These are phyloP conservation scores for Globisporangium acanthophoron DNA, from an alignment of 352 stramenopile species.

Conservation along the genomic window DNA sequence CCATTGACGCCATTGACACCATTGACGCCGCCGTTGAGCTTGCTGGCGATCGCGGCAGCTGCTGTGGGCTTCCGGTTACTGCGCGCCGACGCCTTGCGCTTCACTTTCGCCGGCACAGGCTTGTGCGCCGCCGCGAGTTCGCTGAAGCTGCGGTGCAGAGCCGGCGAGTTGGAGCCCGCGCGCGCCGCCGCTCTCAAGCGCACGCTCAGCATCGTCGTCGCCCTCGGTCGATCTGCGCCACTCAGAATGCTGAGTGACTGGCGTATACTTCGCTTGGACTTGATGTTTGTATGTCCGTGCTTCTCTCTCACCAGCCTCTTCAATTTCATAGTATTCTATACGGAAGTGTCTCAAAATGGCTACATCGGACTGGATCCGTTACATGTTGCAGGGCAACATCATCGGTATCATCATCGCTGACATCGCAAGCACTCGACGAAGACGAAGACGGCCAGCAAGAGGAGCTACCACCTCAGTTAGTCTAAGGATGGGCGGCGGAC, in stretches of 20 bases:
- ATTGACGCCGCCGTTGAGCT: conserved; percentile 10
- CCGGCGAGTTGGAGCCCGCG: background rate
- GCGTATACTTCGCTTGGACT: background rate
- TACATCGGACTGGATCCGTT: no score
- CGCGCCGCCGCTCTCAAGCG: background rate
- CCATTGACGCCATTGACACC: background rate
- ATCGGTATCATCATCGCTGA: no score
- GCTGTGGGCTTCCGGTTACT: conserved; percentile 14
- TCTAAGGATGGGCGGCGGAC: conserved; percentile 1
- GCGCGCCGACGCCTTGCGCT: conserved; percentile 13
- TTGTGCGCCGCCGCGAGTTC: conserved; percentile 11
- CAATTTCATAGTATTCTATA: no score
- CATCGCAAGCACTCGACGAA: no score
- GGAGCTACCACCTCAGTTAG: background rate
- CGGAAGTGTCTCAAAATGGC: no score
- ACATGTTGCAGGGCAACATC: no score
- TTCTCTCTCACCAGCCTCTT: background rate
- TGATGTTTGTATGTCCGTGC: background rate
- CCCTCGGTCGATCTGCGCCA: background rate
- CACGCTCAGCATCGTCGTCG: background rate
- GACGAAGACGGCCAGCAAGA: background rate
- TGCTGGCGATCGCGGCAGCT: conserved; percentile 13
- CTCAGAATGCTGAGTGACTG: background rate
- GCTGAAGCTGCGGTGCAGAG: background rate
- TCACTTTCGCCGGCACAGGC: conserved; percentile 17